These are phyloP conservation scores for Fusarium liriodendri DNA, from an alignment of 2,329 filamentous ascomycete species.

Conservation along the genomic window DNA sequence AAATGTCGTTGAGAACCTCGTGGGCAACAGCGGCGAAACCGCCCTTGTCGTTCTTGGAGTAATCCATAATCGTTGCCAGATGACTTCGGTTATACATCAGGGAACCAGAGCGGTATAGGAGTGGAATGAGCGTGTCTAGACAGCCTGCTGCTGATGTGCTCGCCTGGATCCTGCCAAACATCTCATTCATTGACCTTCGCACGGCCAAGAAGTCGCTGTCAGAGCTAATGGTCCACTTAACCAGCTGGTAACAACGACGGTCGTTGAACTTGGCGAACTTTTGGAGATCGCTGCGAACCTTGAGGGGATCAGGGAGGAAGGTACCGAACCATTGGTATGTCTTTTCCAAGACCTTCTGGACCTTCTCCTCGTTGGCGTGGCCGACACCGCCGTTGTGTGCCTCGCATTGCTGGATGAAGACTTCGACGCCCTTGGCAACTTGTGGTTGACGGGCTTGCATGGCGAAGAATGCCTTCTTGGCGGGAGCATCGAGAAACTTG, in stretches of 20 bases:
- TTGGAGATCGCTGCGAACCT: constrained; percentile 81
- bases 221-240: constrained; percentile 85
- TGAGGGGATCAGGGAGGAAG: constrained; percentile 79
- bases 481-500: constrained; percentile 79
- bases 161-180: constrained; percentile 82
- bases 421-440: constrained; percentile 77
- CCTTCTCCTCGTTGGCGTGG: constrained; percentile 74
- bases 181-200: constrained; percentile 88
- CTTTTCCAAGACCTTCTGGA: constrained; percentile 77
- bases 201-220: constrained; percentile 95
- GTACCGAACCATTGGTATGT: constrained; percentile 79
- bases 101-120: constrained; percentile 85
- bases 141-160: constrained; percentile 69
- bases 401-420: constrained; percentile 88
- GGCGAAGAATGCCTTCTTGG: constrained; percentile 89
- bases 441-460: constrained; percentile 83
- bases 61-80: constrained; percentile 88
- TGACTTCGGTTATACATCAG: constrained; percentile 96
- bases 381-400: constrained; percentile 89
- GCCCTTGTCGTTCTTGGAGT: constrained; percentile 84
- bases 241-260: constrained; percentile 87
- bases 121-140: constrained; percentile 81
- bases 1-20: constrained; percentile 92
- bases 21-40: constrained; percentile 84
- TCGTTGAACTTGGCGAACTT: constrained; percentile 94